These are phyloP conservation scores for Terana coerulea DNA, from an alignment of 768 basidiomycete genomes.

Conservation along the genomic window DNA sequence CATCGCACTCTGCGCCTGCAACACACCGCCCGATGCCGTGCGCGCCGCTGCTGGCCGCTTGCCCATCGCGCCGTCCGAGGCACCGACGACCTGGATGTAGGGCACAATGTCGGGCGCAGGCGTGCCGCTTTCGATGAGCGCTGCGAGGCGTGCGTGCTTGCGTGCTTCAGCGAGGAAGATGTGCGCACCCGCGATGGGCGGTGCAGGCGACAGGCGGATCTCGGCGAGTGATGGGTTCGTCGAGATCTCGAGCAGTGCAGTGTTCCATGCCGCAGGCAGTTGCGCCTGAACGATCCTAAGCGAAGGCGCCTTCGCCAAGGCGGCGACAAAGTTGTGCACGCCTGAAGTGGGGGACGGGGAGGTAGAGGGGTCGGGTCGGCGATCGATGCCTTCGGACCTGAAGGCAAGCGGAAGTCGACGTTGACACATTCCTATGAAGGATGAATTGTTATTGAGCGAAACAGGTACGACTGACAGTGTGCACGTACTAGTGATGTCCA, in stretches of 20 bases:
- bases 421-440: slow-evolving; percentile 45
- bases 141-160: slow-evolving; percentile 46
- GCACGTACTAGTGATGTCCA: slow-evolving; percentile 49
- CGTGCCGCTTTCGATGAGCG: slow-evolving; percentile 54
- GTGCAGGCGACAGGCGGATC: slow-evolving; percentile 30
- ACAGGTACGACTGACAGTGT: background rate
- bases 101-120: slow-evolving; percentile 14
- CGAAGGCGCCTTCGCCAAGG: slow-evolving; percentile 37
- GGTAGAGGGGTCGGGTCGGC: background rate
- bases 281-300: slow-evolving; percentile 50
- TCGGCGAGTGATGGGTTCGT: slow-evolving; percentile 45
- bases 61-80: background rate
- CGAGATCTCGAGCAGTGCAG: slow-evolving; percentile 39
- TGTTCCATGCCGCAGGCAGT: slow-evolving; percentile 58
- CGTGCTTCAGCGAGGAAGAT: slow-evolving; percentile 57
- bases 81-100: background rate
- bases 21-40: no score
- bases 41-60: background rate
- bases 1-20: no score
- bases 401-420: slow-evolving; percentile 49
- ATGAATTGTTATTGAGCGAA: slow-evolving; percentile 6
- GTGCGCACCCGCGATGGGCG: slow-evolving; percentile 43
- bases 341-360: background rate
- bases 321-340: slow-evolving; percentile 25
- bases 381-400: slow-evolving; percentile 30